Evolutionary conservation across 73 alveolate genomes (phyloP).

Genomic region (Vitrella brassicaformis): DNA sequence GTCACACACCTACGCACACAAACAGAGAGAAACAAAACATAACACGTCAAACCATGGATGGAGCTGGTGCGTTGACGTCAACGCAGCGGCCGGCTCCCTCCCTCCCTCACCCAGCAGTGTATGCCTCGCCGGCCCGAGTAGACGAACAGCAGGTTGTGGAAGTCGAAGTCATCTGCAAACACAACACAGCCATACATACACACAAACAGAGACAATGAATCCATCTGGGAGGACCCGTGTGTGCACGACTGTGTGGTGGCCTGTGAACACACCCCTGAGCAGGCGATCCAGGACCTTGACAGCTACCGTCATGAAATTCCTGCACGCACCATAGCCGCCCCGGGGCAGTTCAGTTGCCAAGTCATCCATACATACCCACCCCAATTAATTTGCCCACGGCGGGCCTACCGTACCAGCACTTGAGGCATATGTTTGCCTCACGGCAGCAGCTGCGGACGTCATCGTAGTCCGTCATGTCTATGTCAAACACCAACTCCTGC

Average conservation of each 20-base stretch:
- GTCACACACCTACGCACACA: not conserved
- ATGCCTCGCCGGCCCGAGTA: conserved; percentile 90
- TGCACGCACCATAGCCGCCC: too few species aligned
- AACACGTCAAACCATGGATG: too few species aligned
- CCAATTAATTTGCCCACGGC: too few species aligned
- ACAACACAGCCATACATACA: not conserved
- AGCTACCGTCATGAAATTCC: not conserved
- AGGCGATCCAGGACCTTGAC: not conserved
- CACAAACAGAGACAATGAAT: not conserved
- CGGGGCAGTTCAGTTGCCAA: too few species aligned
- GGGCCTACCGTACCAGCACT: conserved; percentile 89
- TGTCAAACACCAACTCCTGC: conserved; percentile 82
- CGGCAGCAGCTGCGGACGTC: conserved; percentile 84
- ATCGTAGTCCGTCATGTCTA: conserved; percentile 88
- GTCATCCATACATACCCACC: too few species aligned
- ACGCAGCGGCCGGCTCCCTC: too few species aligned
- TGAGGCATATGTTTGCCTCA: conserved; percentile 74
- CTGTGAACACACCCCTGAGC: not conserved
- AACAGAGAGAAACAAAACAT: not conserved
- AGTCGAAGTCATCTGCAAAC: conserved; percentile 60
- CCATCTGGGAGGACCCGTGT: not conserved
- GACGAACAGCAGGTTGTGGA: conserved; percentile 65
- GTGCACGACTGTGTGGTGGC: not conserved
- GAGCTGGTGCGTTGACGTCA: too few species aligned
- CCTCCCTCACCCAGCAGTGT: conserved; percentile 89